phyloP scores from a whole-genome alignment of 2,329 filamentous ascomycete species.

The Epichloe typhina region DNA sequence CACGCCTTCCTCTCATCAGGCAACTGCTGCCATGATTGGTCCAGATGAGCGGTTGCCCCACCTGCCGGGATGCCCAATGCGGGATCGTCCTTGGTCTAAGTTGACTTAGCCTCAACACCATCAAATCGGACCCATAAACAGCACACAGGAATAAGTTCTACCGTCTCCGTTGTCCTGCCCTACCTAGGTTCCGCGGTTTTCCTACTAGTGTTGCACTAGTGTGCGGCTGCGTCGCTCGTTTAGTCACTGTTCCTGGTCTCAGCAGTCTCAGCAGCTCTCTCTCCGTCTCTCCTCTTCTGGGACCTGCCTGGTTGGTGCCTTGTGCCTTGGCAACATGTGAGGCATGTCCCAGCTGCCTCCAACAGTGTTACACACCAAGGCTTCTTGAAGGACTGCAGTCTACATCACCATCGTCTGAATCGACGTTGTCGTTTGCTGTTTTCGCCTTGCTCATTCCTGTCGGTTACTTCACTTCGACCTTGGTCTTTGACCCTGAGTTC shows the following conservation, averaged over 20 bases:
- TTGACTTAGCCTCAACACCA: constrained; percentile 2
- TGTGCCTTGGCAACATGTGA: no score
- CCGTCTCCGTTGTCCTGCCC: background rate
- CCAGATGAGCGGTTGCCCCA: background rate
- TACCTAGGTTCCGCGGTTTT: background rate
- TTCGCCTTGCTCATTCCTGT: background rate
- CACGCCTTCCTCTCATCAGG: background rate
- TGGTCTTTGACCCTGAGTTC: background rate
- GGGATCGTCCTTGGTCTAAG: constrained; percentile 6
- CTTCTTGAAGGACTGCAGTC: background rate
- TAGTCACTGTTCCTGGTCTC: background rate
- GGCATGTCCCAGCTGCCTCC: background rate
- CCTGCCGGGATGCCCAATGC: constrained; percentile 4
- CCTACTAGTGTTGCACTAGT: background rate
- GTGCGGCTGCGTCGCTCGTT: no score
- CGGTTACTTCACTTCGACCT: background rate
- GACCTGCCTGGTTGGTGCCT: background rate
- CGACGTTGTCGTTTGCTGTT: background rate
- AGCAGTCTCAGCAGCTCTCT: background rate
- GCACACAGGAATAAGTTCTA: background rate
- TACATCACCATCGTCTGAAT: background rate
- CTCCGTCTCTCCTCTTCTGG: background rate
- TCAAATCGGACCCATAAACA: background rate
- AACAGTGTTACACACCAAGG: background rate
- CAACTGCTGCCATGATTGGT: background rate